Conservation (phyloP, 1,139 yeast species). For the Protomyces inouyei region DNA sequence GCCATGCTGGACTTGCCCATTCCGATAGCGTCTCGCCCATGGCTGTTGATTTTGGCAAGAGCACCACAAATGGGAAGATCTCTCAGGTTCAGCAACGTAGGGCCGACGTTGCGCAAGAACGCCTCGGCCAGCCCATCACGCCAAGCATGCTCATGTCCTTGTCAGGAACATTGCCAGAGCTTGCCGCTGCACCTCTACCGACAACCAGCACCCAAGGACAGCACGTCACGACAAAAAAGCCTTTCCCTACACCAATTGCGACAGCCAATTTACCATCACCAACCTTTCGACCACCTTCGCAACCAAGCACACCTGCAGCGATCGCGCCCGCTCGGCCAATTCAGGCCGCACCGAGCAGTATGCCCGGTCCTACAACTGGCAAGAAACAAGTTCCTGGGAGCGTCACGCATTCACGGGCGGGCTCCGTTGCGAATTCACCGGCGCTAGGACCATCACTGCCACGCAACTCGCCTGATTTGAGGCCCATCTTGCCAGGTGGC, state of each 20-base stretch:
- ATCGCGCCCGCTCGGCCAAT: background rate
- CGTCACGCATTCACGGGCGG: conserved; percentile 2
- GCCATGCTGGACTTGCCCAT: background rate
- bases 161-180: background rate
- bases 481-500: conserved; percentile 32
- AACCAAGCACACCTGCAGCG: background rate
- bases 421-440: conserved; percentile 15
- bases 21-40: conserved; percentile 12
- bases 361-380: background rate
- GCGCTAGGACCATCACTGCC: conserved; percentile 25
- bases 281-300: background rate
- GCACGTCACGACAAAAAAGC: background rate
- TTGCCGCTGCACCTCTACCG: too few species aligned
- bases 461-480: conserved; percentile 34
- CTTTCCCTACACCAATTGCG: background rate
- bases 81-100: background rate
- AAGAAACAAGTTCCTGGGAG: background rate
- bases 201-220: background rate
- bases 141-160: conserved; percentile 24
- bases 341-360: background rate
- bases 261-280: background rate
- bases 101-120: background rate
- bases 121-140: conserved; percentile 19
- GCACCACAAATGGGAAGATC: background rate
- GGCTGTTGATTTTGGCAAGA: background rate